Conservation (phyloP, 163 green algal genomes). For the Chloromonas sp. region DNA sequence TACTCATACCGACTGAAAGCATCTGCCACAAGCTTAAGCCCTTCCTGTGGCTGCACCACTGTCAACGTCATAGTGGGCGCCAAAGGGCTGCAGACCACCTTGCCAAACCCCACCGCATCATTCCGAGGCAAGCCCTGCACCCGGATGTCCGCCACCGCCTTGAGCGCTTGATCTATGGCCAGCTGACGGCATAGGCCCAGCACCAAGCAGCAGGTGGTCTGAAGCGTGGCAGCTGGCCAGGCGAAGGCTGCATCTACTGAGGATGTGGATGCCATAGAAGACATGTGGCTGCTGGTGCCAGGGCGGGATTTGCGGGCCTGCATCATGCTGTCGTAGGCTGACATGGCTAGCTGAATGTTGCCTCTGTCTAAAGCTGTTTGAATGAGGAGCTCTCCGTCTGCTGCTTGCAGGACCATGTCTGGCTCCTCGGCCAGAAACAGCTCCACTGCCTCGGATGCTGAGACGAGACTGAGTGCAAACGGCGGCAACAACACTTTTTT, state of each 20-base stretch:
- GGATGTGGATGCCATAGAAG: neutral
- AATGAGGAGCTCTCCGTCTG: conserved; percentile 28
- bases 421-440: conserved; percentile 10
- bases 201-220: conserved; percentile 51
- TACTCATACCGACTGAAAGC: conserved; percentile 67
- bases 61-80: conserved; percentile 54
- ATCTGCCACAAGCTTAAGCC: conserved; percentile 64
- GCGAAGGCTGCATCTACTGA: neutral
- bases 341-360: conserved; percentile 57
- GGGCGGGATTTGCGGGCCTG: neutral
- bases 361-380: conserved; percentile 25
- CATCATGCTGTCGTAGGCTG: conserved; percentile 59
- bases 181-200: conserved; percentile 60
- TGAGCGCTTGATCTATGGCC: conserved; percentile 50
- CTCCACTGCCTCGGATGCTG: conserved; percentile 16
- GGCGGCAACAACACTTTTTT: no score
- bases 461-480: no score
- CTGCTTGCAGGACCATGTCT: conserved; percentile 1
- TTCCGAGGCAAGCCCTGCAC: conserved; percentile 24
- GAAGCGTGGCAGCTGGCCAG: conserved; percentile 56
- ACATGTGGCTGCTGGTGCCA: neutral
- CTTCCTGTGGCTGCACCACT: conserved; percentile 79
- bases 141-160: conserved; percentile 25
- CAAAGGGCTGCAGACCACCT: conserved; percentile 64
- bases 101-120: conserved; percentile 65